Conservation (phyloP, 148 eudicot species). For the Vaccinium corymbosum region DNA sequence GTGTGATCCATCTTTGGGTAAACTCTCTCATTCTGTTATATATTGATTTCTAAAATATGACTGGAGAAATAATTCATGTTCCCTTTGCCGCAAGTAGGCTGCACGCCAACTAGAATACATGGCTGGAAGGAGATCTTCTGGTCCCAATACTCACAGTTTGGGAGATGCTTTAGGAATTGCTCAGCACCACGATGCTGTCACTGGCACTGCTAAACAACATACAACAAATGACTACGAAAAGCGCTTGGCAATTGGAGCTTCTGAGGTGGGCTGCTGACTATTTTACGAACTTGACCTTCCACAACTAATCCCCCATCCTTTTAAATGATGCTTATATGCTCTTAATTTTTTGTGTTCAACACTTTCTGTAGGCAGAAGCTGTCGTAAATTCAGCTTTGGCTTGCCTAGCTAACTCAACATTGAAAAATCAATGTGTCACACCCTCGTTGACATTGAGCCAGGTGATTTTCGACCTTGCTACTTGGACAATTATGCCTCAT, state of each 20-base stretch:
- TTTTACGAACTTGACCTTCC: constrained; percentile 1
- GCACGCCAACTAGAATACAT: constrained; percentile 84
- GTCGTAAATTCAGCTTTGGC: constrained; percentile 61
- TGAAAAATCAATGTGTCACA: constrained; percentile 33
- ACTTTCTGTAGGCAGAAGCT: constrained; percentile 54
- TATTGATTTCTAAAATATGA: not conserved
- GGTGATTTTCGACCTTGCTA: constrained; percentile 31
- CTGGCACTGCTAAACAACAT: constrained; percentile 83
- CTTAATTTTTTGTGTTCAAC: constrained; percentile 12
- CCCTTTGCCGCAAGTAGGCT: constrained; percentile 40
- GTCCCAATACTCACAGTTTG: constrained; percentile 57
- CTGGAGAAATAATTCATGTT: constrained; percentile 3
- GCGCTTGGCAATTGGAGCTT: constrained; percentile 73
- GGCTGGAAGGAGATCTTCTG: constrained; percentile 45
- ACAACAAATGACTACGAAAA: constrained; percentile 69
- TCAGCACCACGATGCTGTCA: constrained; percentile 86
- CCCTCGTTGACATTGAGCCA: constrained; percentile 43
- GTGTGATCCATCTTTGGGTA: constrained; percentile 1
- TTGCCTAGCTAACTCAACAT: constrained; percentile 43
- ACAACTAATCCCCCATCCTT: not conserved
- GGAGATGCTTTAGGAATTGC: constrained; percentile 85
- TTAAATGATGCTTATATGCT: not conserved
- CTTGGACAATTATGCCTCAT: not conserved
- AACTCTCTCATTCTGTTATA: not conserved
- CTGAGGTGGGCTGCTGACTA: constrained; percentile 44